These are phyloP conservation scores for Dictyostelium firmibasis DNA, from an alignment of 78 protist genomes.

Conservation along the genomic window DNA sequence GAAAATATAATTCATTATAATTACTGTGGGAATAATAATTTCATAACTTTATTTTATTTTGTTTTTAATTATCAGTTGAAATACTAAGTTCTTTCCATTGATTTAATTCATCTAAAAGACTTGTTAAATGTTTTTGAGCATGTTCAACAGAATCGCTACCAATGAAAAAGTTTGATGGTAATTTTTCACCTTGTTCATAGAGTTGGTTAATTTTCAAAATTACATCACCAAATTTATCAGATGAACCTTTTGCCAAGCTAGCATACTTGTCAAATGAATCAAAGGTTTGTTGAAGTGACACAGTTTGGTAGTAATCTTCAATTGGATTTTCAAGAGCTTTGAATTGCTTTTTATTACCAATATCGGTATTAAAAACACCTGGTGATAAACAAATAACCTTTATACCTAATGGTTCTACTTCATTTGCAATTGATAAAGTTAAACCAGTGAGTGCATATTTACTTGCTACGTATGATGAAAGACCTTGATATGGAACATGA, in stretches of 20 bases:
- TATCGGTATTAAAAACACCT: neutral
- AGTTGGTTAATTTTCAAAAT: neutral
- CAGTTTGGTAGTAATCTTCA: neutral
- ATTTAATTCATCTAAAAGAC: neutral
- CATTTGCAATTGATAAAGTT: neutral
- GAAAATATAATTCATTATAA: too few relatives aligned
- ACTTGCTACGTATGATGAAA: neutral
- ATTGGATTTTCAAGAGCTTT: neutral
- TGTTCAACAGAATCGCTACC: neutral
- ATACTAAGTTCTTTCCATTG: neutral
- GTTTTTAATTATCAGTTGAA: neutral
- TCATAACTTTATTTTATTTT: too few relatives aligned
- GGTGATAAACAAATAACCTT: neutral
- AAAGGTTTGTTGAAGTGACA: neutral
- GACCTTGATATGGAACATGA: neutral
- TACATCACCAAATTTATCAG: neutral
- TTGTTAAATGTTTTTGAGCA: neutral
- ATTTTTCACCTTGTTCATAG: neutral
- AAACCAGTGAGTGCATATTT: constrained; percentile 40
- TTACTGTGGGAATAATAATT: too few relatives aligned
- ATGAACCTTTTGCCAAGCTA: neutral
- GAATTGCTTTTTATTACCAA: neutral
- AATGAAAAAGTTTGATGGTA: neutral
- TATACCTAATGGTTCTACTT: constrained; percentile 11
- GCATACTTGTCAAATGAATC: neutral